Evolutionary conservation across 257 asterid genomes (phyloP).

Genomic region (Knoxia roxburghii): DNA sequence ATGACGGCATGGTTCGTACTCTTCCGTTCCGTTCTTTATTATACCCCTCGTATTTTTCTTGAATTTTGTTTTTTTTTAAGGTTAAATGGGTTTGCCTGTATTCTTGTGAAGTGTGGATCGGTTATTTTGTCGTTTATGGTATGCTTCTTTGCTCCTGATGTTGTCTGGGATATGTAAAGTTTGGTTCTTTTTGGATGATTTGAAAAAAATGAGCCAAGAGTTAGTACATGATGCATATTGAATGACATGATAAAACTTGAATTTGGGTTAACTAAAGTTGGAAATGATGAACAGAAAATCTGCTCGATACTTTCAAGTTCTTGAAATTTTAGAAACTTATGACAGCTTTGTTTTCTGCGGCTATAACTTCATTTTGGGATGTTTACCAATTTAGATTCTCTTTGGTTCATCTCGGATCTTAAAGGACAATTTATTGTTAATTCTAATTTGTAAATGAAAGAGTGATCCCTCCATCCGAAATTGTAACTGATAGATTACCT

Average conservation of each 20-base stretch:
- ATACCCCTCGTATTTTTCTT: no score
- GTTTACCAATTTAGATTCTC: no score
- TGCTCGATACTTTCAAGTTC: not conserved
- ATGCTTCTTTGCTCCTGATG: not conserved
- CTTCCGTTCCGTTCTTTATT: slow-evolving; percentile 48
- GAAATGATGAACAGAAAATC: not conserved
- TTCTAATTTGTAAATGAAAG: not conserved
- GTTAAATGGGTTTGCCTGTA: not conserved
- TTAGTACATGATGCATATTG: not conserved
- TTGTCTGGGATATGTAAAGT: not conserved
- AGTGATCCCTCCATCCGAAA: no score
- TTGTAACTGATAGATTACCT: not conserved
- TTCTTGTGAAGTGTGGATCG: slow-evolving; percentile 2
- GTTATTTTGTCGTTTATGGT: not conserved
- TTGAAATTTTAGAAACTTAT: not conserved
- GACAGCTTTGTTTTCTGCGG: not conserved
- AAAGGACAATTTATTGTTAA: not conserved
- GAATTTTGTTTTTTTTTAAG: not conserved
- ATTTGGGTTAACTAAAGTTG: not conserved
- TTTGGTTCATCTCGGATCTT: not conserved
- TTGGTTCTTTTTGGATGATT: not conserved
- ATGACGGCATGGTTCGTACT: slow-evolving; percentile 93
- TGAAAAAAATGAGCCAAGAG: not conserved
- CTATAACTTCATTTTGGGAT: not conserved
- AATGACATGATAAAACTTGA: not conserved